A percentile compares a stretch with the other conserved stretches of the same genome.
Conservation (phyloP, 345 rosid species). For the Citrus sinensis region DVS_A1.0 CM039169.1:29872001-29872500, state of each 20-base stretch:
- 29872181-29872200: background rate
- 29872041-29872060: slow-evolving; percentile 3
- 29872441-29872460: background rate
- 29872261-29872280: background rate
- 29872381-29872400: background rate
- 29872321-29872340: background rate
- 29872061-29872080: background rate
- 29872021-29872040: slow-evolving; percentile 19
- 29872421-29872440: background rate
- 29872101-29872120: background rate
- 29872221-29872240: background rate
- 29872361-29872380: background rate
- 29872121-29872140: background rate
- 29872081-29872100: background rate
- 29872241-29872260: background rate
- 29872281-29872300: background rate
- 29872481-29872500: background rate
- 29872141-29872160: background rate
- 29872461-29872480: background rate
- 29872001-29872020: background rate
- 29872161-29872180: background rate
- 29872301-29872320: background rate
- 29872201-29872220: background rate
- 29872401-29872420: background rate
- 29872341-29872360: background rate